phyloP scores from a whole-genome alignment of 176 grass and related monocot genomes.

The Ananas comosus region DNA sequence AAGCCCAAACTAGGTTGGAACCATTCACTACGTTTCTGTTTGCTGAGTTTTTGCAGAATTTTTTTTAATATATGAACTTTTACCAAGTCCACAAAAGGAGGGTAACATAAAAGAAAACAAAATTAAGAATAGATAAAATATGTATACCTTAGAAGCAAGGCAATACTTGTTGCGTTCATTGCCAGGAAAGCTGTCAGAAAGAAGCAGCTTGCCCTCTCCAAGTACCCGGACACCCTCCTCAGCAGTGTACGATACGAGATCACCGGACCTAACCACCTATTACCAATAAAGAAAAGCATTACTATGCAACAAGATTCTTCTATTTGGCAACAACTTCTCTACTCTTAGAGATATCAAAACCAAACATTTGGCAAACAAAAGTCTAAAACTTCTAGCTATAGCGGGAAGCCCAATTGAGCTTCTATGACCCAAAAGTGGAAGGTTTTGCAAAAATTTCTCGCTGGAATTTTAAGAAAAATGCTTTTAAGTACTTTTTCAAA shows the following conservation, averaged over 20 bases:
- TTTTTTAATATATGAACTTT: neutral
- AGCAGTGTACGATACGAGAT: slow-evolving; percentile 85
- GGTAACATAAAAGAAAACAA: neutral
- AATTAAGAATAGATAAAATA: neutral
- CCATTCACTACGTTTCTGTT: no score
- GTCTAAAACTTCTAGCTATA: no score
- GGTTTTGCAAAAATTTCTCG: no score
- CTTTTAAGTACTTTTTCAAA: no score
- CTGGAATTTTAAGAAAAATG: no score
- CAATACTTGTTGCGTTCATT: slow-evolving; percentile 97
- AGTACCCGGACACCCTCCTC: slow-evolving; percentile 92
- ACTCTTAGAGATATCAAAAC: no score
- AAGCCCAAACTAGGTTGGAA: no score
- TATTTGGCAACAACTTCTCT: no score
- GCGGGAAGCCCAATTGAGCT: no score
- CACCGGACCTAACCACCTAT: slow-evolving; percentile 84
- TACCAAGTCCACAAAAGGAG: neutral
- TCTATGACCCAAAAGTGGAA: no score
- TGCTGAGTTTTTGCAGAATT: neutral
- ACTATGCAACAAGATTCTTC: neutral
- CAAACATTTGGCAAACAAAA: no score
- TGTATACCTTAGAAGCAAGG: slow-evolving; percentile 80
- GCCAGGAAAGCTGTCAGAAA: slow-evolving; percentile 93
- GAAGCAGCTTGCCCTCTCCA: slow-evolving; percentile 78
- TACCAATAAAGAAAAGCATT: slow-evolving; percentile 8